Evolutionary conservation across 164 flowering plant species (phyloP).

Genomic region (grape (Vitis vinifera)): ASM3070453v1 NC_081809.1:1520001-1520500

Average conservation of each 20-base stretch:
- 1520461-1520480: constrained; percentile 99
- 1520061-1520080: constrained; percentile 51
- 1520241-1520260: constrained; percentile 62
- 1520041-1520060: constrained; percentile 54
- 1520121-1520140: constrained; percentile 11
- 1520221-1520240: constrained; percentile 42
- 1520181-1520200: background rate
- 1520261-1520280: constrained; percentile 72
- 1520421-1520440: constrained; percentile 65
- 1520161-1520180: background rate
- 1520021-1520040: constrained; percentile 77
- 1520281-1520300: constrained; percentile 90
- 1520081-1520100: constrained; percentile 58
- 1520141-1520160: background rate
- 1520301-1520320: constrained; percentile 84
- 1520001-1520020: constrained; percentile 84
- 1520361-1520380: background rate
- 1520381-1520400: background rate
- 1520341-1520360: background rate
- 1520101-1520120: constrained; percentile 50
- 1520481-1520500: constrained; percentile 99
- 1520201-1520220: background rate
- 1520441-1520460: constrained; percentile 98
- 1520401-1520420: constrained; percentile 2
- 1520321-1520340: constrained; percentile 83